Conservation (phyloP, 768 basidiomycete species). For the Strobilomyces confusus region DNA sequence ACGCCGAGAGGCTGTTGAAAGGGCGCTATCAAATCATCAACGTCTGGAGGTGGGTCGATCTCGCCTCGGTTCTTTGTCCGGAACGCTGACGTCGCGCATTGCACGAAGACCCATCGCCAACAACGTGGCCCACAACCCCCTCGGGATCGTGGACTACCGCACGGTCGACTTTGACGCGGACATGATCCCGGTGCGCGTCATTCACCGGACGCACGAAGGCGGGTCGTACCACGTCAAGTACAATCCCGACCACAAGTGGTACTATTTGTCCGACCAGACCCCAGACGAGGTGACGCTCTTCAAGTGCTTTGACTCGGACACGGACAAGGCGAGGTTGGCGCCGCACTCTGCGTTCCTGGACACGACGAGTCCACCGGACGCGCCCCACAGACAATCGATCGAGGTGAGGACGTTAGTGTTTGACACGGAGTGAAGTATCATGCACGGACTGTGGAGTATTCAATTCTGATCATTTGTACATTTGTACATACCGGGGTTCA, state of each 20-base stretch:
- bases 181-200: constrained; percentile 22
- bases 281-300: constrained; percentile 36
- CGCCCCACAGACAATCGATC: not conserved
- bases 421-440: not conserved
- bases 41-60: constrained; percentile 33
- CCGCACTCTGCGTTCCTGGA: constrained; percentile 29
- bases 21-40: constrained; percentile 40
- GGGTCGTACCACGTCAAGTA: constrained; percentile 25
- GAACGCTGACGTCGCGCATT: not conserved
- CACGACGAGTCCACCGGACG: constrained; percentile 6
- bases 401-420: not conserved
- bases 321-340: constrained; percentile 32
- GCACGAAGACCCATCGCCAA: not conserved
- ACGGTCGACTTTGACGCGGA: not conserved
- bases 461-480: too few species aligned
- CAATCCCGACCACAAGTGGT: constrained; percentile 35
- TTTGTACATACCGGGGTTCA: too few species aligned
- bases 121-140: constrained; percentile 1
- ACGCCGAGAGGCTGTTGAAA: constrained; percentile 39
- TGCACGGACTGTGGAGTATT: too few species aligned
- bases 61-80: not conserved
- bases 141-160: not conserved
- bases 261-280: constrained; percentile 35
- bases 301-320: constrained; percentile 41
- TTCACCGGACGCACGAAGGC: constrained; percentile 30